Base-by-base conservation (phyloP, 768 basidiomycete species). In the Suillus subluteus region DNA sequence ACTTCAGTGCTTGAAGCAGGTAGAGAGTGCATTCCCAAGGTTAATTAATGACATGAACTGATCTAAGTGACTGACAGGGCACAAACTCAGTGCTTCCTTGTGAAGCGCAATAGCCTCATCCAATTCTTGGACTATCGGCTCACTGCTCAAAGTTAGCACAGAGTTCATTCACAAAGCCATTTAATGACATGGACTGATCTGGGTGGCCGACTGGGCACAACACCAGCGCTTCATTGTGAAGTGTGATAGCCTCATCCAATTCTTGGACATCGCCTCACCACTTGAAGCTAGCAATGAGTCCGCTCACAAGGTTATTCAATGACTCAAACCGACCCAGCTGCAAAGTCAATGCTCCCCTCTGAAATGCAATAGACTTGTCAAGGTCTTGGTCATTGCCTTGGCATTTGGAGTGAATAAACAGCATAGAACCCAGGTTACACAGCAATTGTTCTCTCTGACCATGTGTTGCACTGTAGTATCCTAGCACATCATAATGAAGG, bases 81-180 rank as follows among this genome's bases (percentile, higher is more conserved):
- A n/a, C 23, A 72, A 66, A 35, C 46, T 37, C n/a, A 73, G 52
- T 6, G 65, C 68, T 46, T 69, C 61, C 59, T 52, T 55, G 44
- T 62, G 46, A 37, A 68, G 54, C 37, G 41, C 18, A 21, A 73
- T 63, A 18, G 65, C 18, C n/a, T 56, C 44, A 23, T 68, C 67
- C 5, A 65, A 38, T 38, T 58, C 63, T 26, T 23, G 23, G 21
- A 15, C 46, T n/a, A 48, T 48, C 18, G 43, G 16, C 43, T 43
- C 16, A 18, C 7, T 18, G 16, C 6, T 2, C 43, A 18, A 43
- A 43, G 46, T n/a, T n/a, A n/a, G 46, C 4, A 9, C n/a, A 48
- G n/a, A 73, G 63, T 7, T 32, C 46, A 50, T 7, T 52, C 30
- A 64, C 73, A 41, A 73, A 69, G 44, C 69, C 64, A 58, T 62